Evolutionary conservation across 2,329 filamentous ascomycete genomes (phyloP).

Genomic region (Sporothrix curviconia): DNA sequence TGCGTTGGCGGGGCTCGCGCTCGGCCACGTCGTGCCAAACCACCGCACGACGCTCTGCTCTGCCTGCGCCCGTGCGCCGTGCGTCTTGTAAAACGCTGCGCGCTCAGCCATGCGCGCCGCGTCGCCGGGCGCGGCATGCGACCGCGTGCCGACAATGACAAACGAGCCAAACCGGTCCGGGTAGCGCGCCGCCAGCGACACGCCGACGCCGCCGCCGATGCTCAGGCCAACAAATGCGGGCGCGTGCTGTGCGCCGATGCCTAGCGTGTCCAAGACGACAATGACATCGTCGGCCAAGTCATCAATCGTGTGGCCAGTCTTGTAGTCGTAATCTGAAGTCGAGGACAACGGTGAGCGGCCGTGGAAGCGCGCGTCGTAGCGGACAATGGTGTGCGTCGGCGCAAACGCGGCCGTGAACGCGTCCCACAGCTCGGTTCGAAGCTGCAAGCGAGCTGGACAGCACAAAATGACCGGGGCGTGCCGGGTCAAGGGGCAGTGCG

Average conservation of each 20-base stretch:
- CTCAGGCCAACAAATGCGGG: constrained; percentile 9
- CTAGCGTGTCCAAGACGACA: neutral
- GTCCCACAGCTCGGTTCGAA: constrained; percentile 7
- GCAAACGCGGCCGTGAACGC: constrained; percentile 9
- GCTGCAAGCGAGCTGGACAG: constrained; percentile 8
- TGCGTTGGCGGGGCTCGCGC: neutral
- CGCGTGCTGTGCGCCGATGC: neutral
- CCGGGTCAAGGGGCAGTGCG: constrained; percentile 7
- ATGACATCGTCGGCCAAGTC: constrained; percentile 13
- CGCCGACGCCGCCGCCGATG: constrained; percentile 12
- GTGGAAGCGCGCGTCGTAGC: constrained; percentile 13
- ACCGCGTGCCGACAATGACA: constrained; percentile 9
- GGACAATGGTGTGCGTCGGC: constrained; percentile 11
- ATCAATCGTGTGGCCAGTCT: constrained; percentile 2
- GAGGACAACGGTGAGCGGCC: constrained; percentile 10
- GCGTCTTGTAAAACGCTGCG: neutral
- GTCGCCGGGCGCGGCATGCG: neutral
- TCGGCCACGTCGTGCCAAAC: neutral
- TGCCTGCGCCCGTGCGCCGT: constrained; percentile 3
- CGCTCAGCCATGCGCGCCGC: neutral
- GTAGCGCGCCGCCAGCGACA: constrained; percentile 12
- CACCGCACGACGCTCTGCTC: constrained; percentile 12
- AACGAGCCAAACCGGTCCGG: constrained; percentile 7
- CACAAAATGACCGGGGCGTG: constrained; percentile 3
- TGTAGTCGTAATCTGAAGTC: neutral